Percentiles rank a stretch among this genome's conserved stretches.
Evolutionary conservation across 306 rosid species (phyloP).

Genomic region (Abrus precatorius): DNA sequence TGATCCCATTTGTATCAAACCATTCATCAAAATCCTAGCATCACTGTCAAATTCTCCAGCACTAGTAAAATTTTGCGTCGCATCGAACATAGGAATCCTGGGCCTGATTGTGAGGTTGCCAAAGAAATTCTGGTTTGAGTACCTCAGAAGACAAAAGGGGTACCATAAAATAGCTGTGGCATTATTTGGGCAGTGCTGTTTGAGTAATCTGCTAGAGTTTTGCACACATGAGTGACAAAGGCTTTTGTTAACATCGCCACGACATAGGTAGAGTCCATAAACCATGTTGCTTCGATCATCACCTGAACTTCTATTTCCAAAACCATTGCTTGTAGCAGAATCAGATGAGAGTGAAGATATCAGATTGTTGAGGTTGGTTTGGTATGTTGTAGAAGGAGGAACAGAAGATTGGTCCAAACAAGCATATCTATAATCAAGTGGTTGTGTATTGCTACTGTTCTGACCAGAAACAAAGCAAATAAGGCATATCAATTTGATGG

Average conservation of each 20-base stretch:
- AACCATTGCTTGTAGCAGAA: slow-evolving; percentile 55
- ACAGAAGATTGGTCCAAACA: slow-evolving; percentile 53
- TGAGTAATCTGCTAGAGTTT: slow-evolving; percentile 52
- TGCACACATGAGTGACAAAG: slow-evolving; percentile 53
- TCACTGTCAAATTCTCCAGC: slow-evolving; percentile 59
- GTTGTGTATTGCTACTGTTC: slow-evolving; percentile 38
- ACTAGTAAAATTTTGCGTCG: slow-evolving; percentile 49
- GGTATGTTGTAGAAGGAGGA: slow-evolving; percentile 49
- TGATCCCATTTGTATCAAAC: slow-evolving; percentile 54
- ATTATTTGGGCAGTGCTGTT: slow-evolving; percentile 53
- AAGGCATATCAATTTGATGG: slow-evolving; percentile 31
- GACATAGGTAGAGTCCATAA: slow-evolving; percentile 56
- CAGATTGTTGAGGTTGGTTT: slow-evolving; percentile 50
- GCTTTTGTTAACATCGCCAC: slow-evolving; percentile 52
- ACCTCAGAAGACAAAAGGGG: slow-evolving; percentile 57
- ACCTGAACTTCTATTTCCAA: slow-evolving; percentile 49
- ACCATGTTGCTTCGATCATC: slow-evolving; percentile 32
- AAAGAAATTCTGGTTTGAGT: slow-evolving; percentile 51
- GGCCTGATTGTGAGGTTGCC: slow-evolving; percentile 46
- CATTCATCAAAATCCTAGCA: slow-evolving; percentile 57
- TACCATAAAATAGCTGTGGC: slow-evolving; percentile 55
- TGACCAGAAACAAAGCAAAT: slow-evolving; percentile 22
- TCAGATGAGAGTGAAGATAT: slow-evolving; percentile 46
- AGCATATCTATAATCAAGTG: slow-evolving; percentile 53
- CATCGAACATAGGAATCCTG: slow-evolving; percentile 58